Conservation (phyloP, 768 basidiomycete genomes). For the Macrolepiota dolichaula region DNA sequence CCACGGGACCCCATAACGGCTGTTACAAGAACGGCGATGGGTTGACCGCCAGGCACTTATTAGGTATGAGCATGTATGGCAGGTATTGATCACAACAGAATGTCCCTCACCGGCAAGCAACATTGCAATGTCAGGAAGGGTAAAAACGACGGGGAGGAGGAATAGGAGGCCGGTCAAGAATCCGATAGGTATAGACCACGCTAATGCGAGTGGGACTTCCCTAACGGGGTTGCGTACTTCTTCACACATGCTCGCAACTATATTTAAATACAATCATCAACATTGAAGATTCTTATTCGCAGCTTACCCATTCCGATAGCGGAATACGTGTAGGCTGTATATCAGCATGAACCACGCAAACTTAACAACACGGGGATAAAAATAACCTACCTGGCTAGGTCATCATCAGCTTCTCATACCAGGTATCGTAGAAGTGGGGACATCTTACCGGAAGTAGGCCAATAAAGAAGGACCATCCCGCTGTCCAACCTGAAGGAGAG, state of each 20-base stretch:
- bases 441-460: conserved; percentile 52
- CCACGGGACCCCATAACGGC: conserved; percentile 57
- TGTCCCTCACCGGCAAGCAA: conserved; percentile 46
- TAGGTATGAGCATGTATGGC: conserved; percentile 4
- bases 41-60: conserved; percentile 57
- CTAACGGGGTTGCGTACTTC: conserved; percentile 57
- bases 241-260: conserved; percentile 65
- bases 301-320: conserved; percentile 60
- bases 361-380: neutral
- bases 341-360: neutral
- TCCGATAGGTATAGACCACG: conserved; percentile 51
- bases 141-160: conserved; percentile 62
- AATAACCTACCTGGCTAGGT: conserved; percentile 28
- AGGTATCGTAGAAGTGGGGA: neutral
- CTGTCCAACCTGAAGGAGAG: conserved; percentile 63
- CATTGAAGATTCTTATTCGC: neutral
- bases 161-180: conserved; percentile 49
- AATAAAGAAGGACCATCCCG: conserved; percentile 69
- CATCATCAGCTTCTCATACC: conserved; percentile 3
- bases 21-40: conserved; percentile 60
- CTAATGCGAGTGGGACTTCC: conserved; percentile 53
- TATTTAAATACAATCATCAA: conserved; percentile 5
- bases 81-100: neutral
- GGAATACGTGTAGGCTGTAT: conserved; percentile 47
- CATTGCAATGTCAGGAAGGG: conserved; percentile 53